Evolutionary conservation across 306 rosid genomes (phyloP).

Genomic region (Citrullus mucosospermus): DNA sequence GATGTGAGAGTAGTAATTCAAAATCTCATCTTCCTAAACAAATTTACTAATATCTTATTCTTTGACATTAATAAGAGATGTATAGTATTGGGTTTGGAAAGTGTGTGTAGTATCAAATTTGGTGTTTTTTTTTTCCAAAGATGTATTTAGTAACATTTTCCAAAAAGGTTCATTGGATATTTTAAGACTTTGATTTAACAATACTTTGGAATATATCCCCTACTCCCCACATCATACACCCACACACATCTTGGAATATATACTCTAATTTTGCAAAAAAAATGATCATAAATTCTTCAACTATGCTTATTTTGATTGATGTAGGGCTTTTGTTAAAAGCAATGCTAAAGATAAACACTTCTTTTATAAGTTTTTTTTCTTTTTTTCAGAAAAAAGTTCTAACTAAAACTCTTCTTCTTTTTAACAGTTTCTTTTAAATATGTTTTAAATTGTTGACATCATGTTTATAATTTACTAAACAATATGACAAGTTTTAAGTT

Average conservation of each 20-base stretch:
- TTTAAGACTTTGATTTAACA: neutral
- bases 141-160: neutral
- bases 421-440: too few species aligned
- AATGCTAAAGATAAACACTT: neutral
- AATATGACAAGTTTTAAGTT: too few species aligned
- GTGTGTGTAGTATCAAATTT: neutral
- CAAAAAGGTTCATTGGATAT: neutral
- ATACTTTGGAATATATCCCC: neutral
- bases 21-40: too few species aligned
- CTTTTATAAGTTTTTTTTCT: neutral
- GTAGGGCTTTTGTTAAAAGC: neutral
- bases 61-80: too few species aligned
- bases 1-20: neutral
- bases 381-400: neutral
- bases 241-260: neutral
- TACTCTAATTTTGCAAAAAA: neutral
- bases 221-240: neutral
- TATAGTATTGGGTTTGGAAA: neutral
- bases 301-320: neutral
- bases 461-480: too few species aligned
- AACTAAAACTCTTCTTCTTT: neutral
- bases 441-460: too few species aligned
- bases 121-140: neutral
- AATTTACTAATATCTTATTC: neutral
- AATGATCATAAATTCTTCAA: neutral